A percentile compares a stretch with the other conserved stretches of the same genome.
Evolutionary conservation across 768 basidiomycete genomes (phyloP).

Genomic region (Suillus subluteus): DNA sequence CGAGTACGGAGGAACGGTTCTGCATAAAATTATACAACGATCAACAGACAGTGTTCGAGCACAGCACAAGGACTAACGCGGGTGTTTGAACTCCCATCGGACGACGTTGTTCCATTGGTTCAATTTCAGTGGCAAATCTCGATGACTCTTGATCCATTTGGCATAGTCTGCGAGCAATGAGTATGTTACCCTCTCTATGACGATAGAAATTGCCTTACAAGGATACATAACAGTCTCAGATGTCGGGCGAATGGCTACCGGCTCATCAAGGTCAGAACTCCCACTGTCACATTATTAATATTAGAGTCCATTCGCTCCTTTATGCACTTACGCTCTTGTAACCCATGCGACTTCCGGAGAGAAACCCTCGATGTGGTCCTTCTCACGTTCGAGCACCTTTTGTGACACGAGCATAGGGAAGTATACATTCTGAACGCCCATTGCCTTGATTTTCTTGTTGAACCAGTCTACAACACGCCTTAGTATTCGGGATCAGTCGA

Average conservation of each 20-base stretch:
- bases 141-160: conserved; percentile 98
- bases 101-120: conserved; percentile 99
- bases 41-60: not conserved
- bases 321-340: conserved; percentile 78
- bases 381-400: conserved; percentile 93
- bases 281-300: conserved; percentile 54
- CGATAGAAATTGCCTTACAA: conserved; percentile 52
- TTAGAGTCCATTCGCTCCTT: not conserved
- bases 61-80: conserved; percentile 58
- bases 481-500: not conserved
- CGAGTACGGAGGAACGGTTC: conserved; percentile 99
- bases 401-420: conserved; percentile 99
- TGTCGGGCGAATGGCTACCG: conserved; percentile 96
- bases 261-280: conserved; percentile 91
- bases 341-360: conserved; percentile 99
- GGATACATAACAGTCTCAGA: conserved; percentile 99
- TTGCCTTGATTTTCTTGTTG: conserved; percentile 86
- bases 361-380: conserved; percentile 98
- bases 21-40: conserved; percentile 31
- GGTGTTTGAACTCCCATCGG: conserved; percentile 99
- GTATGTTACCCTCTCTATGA: not conserved
- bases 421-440: conserved; percentile 96
- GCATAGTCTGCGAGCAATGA: conserved; percentile 72
- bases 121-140: conserved; percentile 94
- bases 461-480: conserved; percentile 75